Evolutionary conservation across 768 basidiomycete species (phyloP), one percentile per base, ranked within the genome.

Genomic region (Russula griseocarnosa): DNA sequence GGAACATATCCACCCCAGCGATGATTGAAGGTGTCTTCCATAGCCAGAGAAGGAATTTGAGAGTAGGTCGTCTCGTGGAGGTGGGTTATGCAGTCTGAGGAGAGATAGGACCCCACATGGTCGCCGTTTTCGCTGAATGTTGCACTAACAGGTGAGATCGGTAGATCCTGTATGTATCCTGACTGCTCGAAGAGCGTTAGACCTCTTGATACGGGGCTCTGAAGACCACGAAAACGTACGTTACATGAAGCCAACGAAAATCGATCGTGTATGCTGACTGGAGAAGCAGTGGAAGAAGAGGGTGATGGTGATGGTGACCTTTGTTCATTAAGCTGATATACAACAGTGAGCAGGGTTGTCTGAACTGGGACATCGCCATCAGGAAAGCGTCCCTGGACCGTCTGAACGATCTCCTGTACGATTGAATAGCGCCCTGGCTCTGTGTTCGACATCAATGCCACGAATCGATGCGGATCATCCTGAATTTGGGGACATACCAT

Each of bases 361-460:
- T 62, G 51, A 36, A 65, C 40, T 11, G 54, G 51, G 53, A 61
- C 18, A 22, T 61, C 66, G 24, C 58, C 64, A n/a, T 66, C 58
- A 42, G 61, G 32, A 52, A 66, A 49, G 24, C 52, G 58, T 5
- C 51, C 54, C 9, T 58, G 61, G 16, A 62, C 49, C 11, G 63
- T 69, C 52, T 71, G 72, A 58, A 73, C 69, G 52, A 90, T 83
- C 55, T 86, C 82, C 70, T 90, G 88, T 49, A 83, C 74, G 69
- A 90, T 87, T 3, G 81, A 83, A 72, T 82, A 90, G 60, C 80
- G 73, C 5, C 86, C 83, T 24, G 86, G 85, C 73, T 90, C 88
- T 90, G 65, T 11, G 32, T 53, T n/a, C 49, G 26, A 20, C 9
- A 26, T 65, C 55, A 65, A 44, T 26, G 51, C 24, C 50, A 9